Base-by-base conservation (phyloP, 495 filamentous ascomycete species). In the Massariosphaeria phaeospora region DNA sequence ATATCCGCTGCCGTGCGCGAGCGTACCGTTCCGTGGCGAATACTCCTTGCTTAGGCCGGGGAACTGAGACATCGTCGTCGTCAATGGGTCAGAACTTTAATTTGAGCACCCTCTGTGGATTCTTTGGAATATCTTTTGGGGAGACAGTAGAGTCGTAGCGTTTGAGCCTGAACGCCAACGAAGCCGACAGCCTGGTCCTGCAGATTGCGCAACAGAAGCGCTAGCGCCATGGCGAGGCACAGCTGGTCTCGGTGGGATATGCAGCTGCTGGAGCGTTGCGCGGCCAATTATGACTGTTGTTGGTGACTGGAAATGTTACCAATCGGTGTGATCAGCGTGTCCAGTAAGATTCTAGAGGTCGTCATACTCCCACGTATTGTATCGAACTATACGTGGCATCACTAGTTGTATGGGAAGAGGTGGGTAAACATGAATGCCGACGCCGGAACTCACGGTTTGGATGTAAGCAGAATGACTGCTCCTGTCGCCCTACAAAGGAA, bases 61-160 rank as follows among this genome's bases (percentile, higher is more conserved):
- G 54, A 41, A 43, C 26, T 49, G 36, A 48, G 30, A 49, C 29
- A 12, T 34, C 25, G 26, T 5, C 35, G 11, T 2, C n/a, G n/a
- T n/a, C n/a, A n/a, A 29, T 17, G 11, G 17, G 54, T 57, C 54
- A 50, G 54, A 35, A 57, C 54, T 50, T 39, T 57, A 50, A 43
- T 49, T 26, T 3, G 2, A 29, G 25, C n/a, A 25, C 43, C 45
- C 38, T 1, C 35, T 35, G 29, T 10, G 29, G 54, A 23, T 0
- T 6, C n/a, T 2, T 30, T 43, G 5, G n/a, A 30, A 9, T 25
- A 15, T 3, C 27, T 34, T 13, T 8, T 15, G 34, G 27, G 1
- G n/a, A 15, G 12, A 7, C 21, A 40, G 7, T 17, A 35, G 20
- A 35, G 13, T n/a, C 27, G 31, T 12, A 2, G 17, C 27, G 9